phyloP scores from a whole-genome alignment of 768 basidiomycete species.

The Tricholoma sp. region DNA sequence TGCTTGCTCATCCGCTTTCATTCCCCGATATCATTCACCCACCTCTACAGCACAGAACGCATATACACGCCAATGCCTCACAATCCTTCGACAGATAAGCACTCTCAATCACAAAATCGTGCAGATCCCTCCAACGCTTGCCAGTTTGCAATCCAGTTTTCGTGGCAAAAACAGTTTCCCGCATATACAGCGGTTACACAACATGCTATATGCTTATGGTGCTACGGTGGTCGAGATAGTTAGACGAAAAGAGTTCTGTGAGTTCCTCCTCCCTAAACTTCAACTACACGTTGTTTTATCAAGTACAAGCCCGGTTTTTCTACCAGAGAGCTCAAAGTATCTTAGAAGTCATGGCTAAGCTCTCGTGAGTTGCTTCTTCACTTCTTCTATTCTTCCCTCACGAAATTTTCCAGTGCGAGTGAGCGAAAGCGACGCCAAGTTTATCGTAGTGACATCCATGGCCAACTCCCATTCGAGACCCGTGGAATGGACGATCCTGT shows the following conservation, averaged over 20 bases:
- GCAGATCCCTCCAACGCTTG: conserved; percentile 60
- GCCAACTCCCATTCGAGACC: conserved; percentile 83
- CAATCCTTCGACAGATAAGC: conserved; percentile 70
- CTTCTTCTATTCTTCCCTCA: conserved; percentile 1
- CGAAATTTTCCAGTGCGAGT: conserved; percentile 39
- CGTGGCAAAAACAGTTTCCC: conserved; percentile 77
- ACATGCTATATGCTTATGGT: conserved; percentile 88
- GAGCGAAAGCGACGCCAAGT: conserved; percentile 82
- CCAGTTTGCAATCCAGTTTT: conserved; percentile 65
- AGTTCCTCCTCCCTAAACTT: conserved; percentile 18
- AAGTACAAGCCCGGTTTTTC: conserved; percentile 63
- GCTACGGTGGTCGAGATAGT: conserved; percentile 90
- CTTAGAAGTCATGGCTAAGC: conserved; percentile 80
- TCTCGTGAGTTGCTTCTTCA: conserved; percentile 55
- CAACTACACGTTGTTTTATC: neutral
- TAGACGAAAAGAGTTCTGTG: conserved; percentile 84
- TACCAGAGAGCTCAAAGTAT: conserved; percentile 76
- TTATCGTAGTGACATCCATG: conserved; percentile 81
- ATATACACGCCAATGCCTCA: conserved; percentile 63
- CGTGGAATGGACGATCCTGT: conserved; percentile 78
- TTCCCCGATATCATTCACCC: conserved; percentile 13
- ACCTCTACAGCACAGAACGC: conserved; percentile 49
- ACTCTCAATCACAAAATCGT: conserved; percentile 78
- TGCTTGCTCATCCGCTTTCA: conserved; percentile 17
- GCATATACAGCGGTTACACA: conserved; percentile 87